Base-by-base conservation (phyloP, 1,284 basidiomycete genomes). In the Sparassis latifolia region DNA sequence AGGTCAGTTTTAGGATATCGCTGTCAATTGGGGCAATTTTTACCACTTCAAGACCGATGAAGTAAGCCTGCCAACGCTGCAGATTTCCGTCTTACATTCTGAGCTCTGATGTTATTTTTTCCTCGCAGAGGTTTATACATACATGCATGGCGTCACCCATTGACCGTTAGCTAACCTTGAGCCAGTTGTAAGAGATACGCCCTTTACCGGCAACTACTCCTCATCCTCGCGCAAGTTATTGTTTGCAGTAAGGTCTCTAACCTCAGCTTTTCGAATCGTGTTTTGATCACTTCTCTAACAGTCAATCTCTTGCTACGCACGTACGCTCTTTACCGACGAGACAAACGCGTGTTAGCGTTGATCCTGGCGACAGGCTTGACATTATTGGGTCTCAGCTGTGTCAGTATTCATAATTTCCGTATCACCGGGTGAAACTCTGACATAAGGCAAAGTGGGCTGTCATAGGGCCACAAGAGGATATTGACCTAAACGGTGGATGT, bases 21-120 rank as follows among this genome's bases (percentile, higher is more conserved):
- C 56, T 3, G 59, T 65, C 7, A 64, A 60, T 32, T 52, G 55
- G 20, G 65, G 59, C 20, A 64, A 63, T 42, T 66, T 66, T 47
- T 55, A 58, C 31, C 44, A 39, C 4, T 63, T 62, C 45, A 46
- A 56, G 3, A 46, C 55, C 10, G 53, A 56, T 38, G 37, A 50
- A 10, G 62, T 62, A 45, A 43, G 60, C 45, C n/a, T 20, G 20
- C 20, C 20, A 20, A 20, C 32, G 28, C 31, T 39, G 9, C 12
- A 29, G 2, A 29, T 32, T 41, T 3, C 30, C n/a, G 9, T 20
- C n/a, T 49, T 20, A 20, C 20, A 20, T 20, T 31, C 33, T 35
- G 28, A 43, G 38, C 20, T 28, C 30, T n/a, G 20, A 20, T 5
- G 6, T 46, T 33, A 31, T 27, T n/a, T 33, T 12, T 9, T 44